Evolutionary conservation across 345 rosid species (phyloP).

Genomic region (Pugionium dolabratum): DNA sequence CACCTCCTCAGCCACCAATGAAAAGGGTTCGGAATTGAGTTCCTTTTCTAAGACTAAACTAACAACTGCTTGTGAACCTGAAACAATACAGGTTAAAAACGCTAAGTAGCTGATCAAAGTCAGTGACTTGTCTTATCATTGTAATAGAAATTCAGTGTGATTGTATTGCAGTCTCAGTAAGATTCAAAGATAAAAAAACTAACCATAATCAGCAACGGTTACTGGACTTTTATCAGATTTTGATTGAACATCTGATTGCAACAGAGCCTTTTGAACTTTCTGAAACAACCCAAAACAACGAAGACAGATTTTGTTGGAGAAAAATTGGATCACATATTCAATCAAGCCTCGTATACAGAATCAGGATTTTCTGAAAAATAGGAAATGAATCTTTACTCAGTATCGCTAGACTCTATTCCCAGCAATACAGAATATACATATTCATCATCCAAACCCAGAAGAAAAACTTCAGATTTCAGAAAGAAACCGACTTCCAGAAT

Average conservation of each 20-base stretch:
- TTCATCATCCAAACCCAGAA: not conserved
- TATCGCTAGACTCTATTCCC: not conserved
- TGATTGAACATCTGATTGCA: slow-evolving; percentile 89
- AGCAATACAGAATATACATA: slow-evolving; percentile 2
- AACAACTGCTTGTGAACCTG: slow-evolving; percentile 94
- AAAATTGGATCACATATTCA: slow-evolving; percentile 1
- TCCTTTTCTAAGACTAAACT: slow-evolving; percentile 75
- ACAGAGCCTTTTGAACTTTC: slow-evolving; percentile 80
- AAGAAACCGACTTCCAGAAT: not conserved
- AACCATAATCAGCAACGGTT: slow-evolving; percentile 97
- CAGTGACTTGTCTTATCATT: not conserved
- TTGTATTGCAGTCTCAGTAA: not conserved
- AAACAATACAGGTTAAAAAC: not conserved
- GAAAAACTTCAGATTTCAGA: not conserved
- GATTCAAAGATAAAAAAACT: slow-evolving; percentile 22
- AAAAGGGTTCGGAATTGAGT: slow-evolving; percentile 68
- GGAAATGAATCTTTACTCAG: too few relatives aligned
- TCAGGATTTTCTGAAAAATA: not conserved
- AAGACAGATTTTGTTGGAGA: too few relatives aligned
- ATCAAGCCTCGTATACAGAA: not conserved
- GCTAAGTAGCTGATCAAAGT: too few relatives aligned
- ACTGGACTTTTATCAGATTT: slow-evolving; percentile 91
- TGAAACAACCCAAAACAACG: slow-evolving; percentile 39
- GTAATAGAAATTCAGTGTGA: not conserved
- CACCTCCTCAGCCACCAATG: slow-evolving; percentile 96